Evolutionary conservation across 2,329 filamentous ascomycete species (phyloP).

Genomic region (Penicillium frequentans): DNA sequence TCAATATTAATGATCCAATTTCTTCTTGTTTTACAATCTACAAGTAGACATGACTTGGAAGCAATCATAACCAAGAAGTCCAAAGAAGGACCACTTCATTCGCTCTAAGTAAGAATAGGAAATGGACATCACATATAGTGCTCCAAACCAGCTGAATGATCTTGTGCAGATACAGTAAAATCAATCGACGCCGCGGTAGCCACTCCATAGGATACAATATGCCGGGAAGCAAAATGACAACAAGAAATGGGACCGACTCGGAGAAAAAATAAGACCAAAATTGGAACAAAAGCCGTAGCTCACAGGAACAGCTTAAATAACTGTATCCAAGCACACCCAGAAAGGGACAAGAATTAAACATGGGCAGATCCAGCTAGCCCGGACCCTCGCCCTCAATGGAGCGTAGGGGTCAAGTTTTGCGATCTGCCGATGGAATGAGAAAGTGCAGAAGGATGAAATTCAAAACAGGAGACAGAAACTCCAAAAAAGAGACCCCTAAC

Average conservation of each 20-base stretch:
- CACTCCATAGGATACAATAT: slow-evolving; percentile 31
- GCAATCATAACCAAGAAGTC: background rate
- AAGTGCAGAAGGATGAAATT: slow-evolving; percentile 10
- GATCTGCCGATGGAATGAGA: slow-evolving; percentile 5
- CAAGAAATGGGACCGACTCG: slow-evolving; percentile 5
- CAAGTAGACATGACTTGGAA: too few species aligned
- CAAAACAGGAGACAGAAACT: slow-evolving; percentile 16
- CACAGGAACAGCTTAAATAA: background rate
- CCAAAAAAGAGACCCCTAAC: slow-evolving; percentile 8
- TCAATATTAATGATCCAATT: slow-evolving; percentile 9
- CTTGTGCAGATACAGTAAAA: slow-evolving; percentile 16
- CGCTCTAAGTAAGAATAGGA: slow-evolving; percentile 11
- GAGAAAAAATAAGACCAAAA: background rate
- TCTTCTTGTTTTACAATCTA: background rate
- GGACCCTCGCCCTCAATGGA: background rate
- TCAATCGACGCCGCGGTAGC: slow-evolving; percentile 22
- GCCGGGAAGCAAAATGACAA: slow-evolving; percentile 13
- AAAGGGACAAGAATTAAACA: slow-evolving; percentile 7
- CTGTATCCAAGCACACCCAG: slow-evolving; percentile 2
- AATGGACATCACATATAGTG: slow-evolving; percentile 11
- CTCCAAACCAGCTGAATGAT: slow-evolving; percentile 19
- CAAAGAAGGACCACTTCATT: slow-evolving; percentile 13
- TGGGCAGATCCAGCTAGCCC: slow-evolving; percentile 10
- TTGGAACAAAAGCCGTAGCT: slow-evolving; percentile 7
- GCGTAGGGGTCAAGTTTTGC: background rate